phyloP scores from a whole-genome alignment of 2,329 filamentous ascomycete species.

The Sarocladium kiliense region DNA sequence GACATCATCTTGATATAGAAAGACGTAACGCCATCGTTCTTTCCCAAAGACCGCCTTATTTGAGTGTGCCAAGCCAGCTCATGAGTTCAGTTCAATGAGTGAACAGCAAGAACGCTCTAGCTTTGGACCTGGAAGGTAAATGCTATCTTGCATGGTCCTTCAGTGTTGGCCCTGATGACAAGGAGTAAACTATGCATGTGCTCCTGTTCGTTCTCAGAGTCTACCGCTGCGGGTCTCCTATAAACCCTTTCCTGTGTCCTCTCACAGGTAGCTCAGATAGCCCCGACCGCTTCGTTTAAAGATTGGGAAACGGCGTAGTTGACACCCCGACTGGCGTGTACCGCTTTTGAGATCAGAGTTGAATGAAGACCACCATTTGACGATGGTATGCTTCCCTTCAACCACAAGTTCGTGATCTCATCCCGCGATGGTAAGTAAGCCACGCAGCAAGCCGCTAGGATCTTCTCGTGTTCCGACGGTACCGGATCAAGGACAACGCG shows the following conservation, averaged over 20 bases:
- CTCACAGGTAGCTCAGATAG: neutral
- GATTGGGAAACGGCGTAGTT: slow-evolving; percentile 25
- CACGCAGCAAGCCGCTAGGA: slow-evolving; percentile 82
- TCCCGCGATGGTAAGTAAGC: slow-evolving; percentile 83
- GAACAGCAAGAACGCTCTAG: no score
- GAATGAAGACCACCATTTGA: slow-evolving; percentile 27
- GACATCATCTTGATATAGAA: no score
- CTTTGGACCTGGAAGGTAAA: no score
- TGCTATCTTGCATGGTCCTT: no score
- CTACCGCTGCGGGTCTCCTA: no score
- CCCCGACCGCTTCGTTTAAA: slow-evolving; percentile 29
- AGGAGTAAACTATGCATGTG: no score
- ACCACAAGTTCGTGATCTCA: slow-evolving; percentile 92
- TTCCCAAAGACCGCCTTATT: no score
- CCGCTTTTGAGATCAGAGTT: slow-evolving; percentile 31
- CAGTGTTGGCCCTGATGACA: no score
- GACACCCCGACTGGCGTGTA: slow-evolving; percentile 35
- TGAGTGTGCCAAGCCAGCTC: no score
- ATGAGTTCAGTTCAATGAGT: no score
- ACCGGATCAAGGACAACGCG: slow-evolving; percentile 73
- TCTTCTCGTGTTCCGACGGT: slow-evolving; percentile 70
- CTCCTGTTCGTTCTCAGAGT: no score
- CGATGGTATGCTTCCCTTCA: slow-evolving; percentile 63
- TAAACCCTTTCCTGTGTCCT: neutral
- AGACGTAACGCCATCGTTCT: no score